Base-by-base conservation (phyloP, 257 asterid species). In the Misopates orontium region DNA sequence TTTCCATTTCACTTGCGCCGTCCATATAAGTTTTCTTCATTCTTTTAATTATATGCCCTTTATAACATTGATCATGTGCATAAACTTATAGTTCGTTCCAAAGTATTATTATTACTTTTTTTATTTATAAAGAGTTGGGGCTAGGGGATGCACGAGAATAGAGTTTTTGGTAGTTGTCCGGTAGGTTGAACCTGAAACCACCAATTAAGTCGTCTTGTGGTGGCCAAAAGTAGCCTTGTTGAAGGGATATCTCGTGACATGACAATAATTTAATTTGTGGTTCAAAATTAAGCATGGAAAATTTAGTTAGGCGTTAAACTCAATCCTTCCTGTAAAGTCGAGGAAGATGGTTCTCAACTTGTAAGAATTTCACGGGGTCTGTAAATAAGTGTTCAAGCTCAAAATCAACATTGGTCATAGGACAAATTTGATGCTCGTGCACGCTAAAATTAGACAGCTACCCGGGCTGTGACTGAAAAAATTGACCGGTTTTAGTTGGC, bases 161-260 rank as follows among this genome's bases (percentile, higher is more conserved):
- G 49, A 62, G 69, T 31, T 39, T 68, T 53, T 53, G 76, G 74
- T 70, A 53, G 78, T 56, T 50, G 66, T 47, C 56, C 60, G 64
- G n/a, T 68, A 28, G 44, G 24, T 63, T 42, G 28, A 59, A 62
- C 44, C 16, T 19, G 14, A n/a, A n/a, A n/a, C n/a, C n/a, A n/a
- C 19, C 23, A 57, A 57, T 56, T 44, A 47, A 31, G 31, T 60
- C 56, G 28, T 41, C 56, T 31, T n/a, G 20, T 41, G 42, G 52
- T 22, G 60, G 28, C 59, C 14, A 23, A 71, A 74, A 56, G 47
- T 69, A 51, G 56, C n/a, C 40, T 23, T 21, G 58, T 52, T 67
- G 21, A 59, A 52, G 68, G 66, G 82, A 36, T 66, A 64, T 80
- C 89, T 58, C 82, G 86, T 80, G 89, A 68, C 53, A 67, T 53